These are phyloP conservation scores for Wickerhamiella spandovensis DNA, from an alignment of 805 yeast species.

Conservation along the genomic window DNA sequence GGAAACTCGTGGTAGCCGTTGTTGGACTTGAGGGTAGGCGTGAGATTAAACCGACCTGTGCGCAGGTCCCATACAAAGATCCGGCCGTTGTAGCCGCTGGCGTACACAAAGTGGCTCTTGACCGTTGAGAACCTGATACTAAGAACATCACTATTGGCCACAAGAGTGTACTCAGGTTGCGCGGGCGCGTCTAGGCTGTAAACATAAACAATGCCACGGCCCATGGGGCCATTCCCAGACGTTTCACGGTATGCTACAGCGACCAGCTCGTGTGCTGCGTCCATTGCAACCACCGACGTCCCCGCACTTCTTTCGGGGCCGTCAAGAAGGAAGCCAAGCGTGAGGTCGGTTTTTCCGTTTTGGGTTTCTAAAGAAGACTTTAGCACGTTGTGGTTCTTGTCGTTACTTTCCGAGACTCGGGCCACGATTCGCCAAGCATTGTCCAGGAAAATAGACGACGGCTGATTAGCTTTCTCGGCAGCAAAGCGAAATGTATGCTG, in stretches of 20 bases:
- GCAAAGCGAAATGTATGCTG: not conserved
- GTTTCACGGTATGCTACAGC: not conserved
- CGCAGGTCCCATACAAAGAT: constrained; percentile 39
- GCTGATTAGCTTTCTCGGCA: not conserved
- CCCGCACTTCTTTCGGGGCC: not conserved
- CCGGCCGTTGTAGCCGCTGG: constrained; percentile 37
- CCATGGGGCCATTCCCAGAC: not conserved
- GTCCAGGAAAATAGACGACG: constrained; percentile 12
- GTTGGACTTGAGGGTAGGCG: constrained; percentile 23
- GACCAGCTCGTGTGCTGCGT: constrained; percentile 23
- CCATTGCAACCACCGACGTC: not conserved
- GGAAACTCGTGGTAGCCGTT: constrained; percentile 26
- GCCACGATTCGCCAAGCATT: constrained; percentile 21
- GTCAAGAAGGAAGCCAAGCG: not conserved
- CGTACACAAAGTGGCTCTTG: constrained; percentile 30
- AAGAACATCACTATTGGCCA: constrained; percentile 30
- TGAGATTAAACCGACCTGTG: constrained; percentile 7
- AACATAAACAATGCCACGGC: constrained; percentile 15
- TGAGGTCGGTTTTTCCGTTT: not conserved
- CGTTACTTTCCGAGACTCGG: constrained; percentile 21
- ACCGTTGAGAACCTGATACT: constrained; percentile 29
- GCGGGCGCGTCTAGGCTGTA: constrained; percentile 25
- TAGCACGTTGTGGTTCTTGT: constrained; percentile 2
- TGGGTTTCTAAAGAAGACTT: not conserved
- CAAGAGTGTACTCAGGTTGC: constrained; percentile 30